phyloP scores from a whole-genome alignment of 306 rosid genomes.

The Rubus parviflorus region DNA sequence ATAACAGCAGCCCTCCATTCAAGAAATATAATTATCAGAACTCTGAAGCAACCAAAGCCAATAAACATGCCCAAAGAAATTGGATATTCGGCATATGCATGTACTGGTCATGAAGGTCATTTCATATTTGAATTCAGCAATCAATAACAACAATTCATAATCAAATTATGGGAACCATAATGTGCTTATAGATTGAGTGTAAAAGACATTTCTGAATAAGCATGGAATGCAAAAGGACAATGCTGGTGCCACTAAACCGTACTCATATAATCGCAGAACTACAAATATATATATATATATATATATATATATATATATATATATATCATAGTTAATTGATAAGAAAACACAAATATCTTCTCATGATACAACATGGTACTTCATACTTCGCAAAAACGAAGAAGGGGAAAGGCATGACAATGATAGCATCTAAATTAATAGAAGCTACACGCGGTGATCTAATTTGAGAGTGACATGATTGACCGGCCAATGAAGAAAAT shows the following conservation, averaged over 20 bases:
- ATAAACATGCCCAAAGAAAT: not conserved
- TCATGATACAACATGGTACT: no score
- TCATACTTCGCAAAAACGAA: rapidly evolving
- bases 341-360: no score
- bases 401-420: no score
- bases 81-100: not conserved
- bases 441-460: no score
- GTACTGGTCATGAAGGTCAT: not conserved
- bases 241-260: slow-evolving; percentile 20
- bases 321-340: no score
- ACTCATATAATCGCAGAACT: slow-evolving; percentile 7
- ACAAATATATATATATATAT: no score
- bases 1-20: not conserved
- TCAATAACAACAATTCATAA: not conserved
- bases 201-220: slow-evolving; percentile 9
- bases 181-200: not conserved
- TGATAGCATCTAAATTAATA: no score
- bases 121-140: not conserved
- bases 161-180: not conserved
- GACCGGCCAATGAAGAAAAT: no score
- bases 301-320: no score
- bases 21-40: not conserved
- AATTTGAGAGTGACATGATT: no score
- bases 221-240: slow-evolving; percentile 8
- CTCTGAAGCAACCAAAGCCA: not conserved